These are phyloP conservation scores for Crucibulum laeve DNA, from an alignment of 768 basidiomycete genomes.

Conservation along the genomic window DNA sequence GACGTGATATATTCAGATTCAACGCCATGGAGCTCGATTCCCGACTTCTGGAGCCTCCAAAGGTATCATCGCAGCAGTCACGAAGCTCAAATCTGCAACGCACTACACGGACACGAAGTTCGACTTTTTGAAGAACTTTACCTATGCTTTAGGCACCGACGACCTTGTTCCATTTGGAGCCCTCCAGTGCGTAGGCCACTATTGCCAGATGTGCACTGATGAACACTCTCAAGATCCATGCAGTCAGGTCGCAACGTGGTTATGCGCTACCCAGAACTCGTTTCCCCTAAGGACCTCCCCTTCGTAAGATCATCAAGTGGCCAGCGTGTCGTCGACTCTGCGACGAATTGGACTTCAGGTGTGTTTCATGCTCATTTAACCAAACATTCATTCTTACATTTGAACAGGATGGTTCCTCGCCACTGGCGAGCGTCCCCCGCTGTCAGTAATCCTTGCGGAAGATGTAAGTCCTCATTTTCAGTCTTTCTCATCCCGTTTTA, in stretches of 20 bases:
- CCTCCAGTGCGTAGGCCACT: constrained; percentile 44
- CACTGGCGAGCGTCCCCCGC: constrained; percentile 24
- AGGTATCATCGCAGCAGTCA: constrained; percentile 41
- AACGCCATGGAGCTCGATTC: constrained; percentile 78
- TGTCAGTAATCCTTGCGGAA: constrained; percentile 58
- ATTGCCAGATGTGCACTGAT: background rate
- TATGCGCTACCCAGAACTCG: constrained; percentile 47
- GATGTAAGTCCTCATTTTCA: constrained; percentile 32
- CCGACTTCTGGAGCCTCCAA: constrained; percentile 48
- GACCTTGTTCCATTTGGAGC: constrained; percentile 69
- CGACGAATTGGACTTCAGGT: constrained; percentile 70
- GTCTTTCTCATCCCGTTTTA: background rate
- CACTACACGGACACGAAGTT: constrained; percentile 41
- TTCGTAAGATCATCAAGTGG: constrained; percentile 45
- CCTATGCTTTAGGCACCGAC: constrained; percentile 51
- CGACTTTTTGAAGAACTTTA: constrained; percentile 55
- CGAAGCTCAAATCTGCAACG: constrained; percentile 47
- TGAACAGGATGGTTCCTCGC: background rate
- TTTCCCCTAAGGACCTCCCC: constrained; percentile 40
- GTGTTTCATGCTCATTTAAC: background rate
- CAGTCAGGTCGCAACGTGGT: constrained; percentile 37
- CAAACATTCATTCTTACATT: background rate
- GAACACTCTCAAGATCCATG: constrained; percentile 14
- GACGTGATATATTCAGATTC: no score
- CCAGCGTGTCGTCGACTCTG: constrained; percentile 60